Evolutionary conservation across 139 green algal species (phyloP), one percentile per base, ranked within the genome.

Genomic region (Haematococcus sp.): DNA sequence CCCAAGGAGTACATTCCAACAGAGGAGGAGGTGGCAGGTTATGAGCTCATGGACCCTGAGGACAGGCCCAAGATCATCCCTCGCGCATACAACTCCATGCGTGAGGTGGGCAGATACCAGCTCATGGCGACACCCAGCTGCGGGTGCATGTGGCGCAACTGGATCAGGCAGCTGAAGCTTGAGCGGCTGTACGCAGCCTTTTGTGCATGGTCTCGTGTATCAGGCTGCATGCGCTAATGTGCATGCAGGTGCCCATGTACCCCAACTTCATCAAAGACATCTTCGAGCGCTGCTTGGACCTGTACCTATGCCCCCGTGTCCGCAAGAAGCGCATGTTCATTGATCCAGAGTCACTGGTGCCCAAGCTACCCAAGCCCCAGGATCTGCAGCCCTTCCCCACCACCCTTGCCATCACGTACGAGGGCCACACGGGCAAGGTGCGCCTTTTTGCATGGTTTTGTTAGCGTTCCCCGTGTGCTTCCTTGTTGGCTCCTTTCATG

Each of bases 221-320:
- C n/a, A n/a, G n/a, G n/a, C n/a, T n/a, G n/a, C n/a, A n/a, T n/a
- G n/a, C n/a, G n/a, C n/a, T n/a, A n/a, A n/a, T n/a, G 16, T 44
- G 52, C 70, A 80, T 54, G 83, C 68, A 81, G 16, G 84, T 90
- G 28, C 95, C 95, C 5, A 79, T 87, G 74, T 99, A 98, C 74
- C 70, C 65, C 13, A 40, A 73, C 34, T 98, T 96, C 88, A 94
- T 98, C 70, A 91, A 95, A 51, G 95, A 99, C 78, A 83, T 91
- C 25, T 99, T 99, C 75, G 95, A 99, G 86, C 91, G 95, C 61
- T 99, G 95, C 87, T 84, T 99, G 74, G 95, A 99, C 81, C 88
- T 99, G 5, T 99, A 99, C 84, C 84, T 99, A 33, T 98, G 94
- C 88, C 95, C 96, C 5, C 84, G 95, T 40, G 73, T 88, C 16